A percentile compares a stretch with the other conserved stretches of the same genome.
Conservation (phyloP, 2,329 filamentous ascomycete species). For the Hypocrella siamensis region DNA sequence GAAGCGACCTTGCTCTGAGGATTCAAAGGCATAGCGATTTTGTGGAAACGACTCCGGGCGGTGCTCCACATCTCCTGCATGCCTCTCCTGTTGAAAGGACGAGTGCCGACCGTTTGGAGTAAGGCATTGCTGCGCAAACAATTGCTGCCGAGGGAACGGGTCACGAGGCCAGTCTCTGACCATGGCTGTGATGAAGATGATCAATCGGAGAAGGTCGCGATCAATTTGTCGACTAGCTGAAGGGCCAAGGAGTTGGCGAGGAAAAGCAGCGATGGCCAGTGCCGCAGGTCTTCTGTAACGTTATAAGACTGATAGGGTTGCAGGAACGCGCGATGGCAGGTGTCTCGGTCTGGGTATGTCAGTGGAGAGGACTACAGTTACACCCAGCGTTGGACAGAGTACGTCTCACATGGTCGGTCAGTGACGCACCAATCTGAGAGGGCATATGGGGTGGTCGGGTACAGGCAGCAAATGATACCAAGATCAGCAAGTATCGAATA, state of each 20-base stretch:
- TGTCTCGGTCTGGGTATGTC: background rate
- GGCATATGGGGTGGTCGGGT: background rate
- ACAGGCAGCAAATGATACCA: background rate
- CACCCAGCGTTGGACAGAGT: background rate
- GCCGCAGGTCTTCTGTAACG: background rate
- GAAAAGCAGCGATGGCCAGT: background rate
- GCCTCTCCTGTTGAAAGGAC: conserved; percentile 14
- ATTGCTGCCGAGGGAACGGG: conserved; percentile 18
- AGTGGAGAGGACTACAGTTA: background rate
- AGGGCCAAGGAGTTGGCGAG: background rate
- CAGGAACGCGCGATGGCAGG: background rate
- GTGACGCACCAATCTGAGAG: background rate
- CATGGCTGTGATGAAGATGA: conserved; percentile 13
- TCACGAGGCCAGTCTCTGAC: conserved; percentile 25
- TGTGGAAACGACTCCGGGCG: conserved; percentile 15
- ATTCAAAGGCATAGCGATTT: conserved; percentile 14
- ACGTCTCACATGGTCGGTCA: background rate
- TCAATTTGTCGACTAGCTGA: background rate
- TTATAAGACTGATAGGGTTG: background rate
- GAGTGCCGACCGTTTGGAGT: conserved; percentile 12
- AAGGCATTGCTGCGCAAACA: conserved; percentile 10
- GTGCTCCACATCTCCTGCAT: conserved; percentile 10
- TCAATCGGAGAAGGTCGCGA: background rate
- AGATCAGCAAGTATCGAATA: background rate
- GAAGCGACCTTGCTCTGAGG: conserved; percentile 17